Evolutionary conservation across 805 yeast genomes (phyloP).

Genomic region (Ogataea angusta): DNA sequence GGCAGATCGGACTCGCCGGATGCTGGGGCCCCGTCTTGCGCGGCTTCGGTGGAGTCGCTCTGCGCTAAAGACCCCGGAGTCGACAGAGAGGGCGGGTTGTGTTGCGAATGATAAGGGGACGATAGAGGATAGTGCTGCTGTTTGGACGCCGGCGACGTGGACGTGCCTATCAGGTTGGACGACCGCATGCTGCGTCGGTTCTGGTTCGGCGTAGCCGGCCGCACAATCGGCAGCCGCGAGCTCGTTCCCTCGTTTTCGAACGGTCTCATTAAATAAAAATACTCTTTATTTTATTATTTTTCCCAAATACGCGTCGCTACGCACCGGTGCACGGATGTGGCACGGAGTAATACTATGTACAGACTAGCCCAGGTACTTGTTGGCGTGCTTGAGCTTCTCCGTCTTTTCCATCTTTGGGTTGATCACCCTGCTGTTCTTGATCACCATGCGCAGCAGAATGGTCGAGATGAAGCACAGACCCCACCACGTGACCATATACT

Average conservation of each 20-base stretch:
- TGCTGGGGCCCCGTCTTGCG: background rate
- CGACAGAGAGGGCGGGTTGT: slow-evolving; percentile 14
- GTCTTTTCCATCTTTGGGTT: slow-evolving; percentile 45
- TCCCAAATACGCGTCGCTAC: background rate
- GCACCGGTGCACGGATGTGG: slow-evolving; percentile 6
- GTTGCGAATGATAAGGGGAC: slow-evolving; percentile 19
- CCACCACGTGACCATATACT: slow-evolving; percentile 93
- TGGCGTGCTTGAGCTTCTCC: slow-evolving; percentile 51
- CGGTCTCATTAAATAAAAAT: slow-evolving; percentile 1
- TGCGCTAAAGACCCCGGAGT: slow-evolving; percentile 14
- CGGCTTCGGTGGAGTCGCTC: slow-evolving; percentile 5
- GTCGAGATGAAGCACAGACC: slow-evolving; percentile 76
- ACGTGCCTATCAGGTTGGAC: slow-evolving; percentile 16
- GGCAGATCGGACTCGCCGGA: slow-evolving; percentile 19
- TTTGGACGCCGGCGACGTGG: slow-evolving; percentile 16
- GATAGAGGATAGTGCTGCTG: slow-evolving; percentile 21
- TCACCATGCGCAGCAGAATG: slow-evolving; percentile 54
- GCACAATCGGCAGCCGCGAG: slow-evolving; percentile 19
- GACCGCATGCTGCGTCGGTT: slow-evolving; percentile 13
- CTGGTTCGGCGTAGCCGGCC: slow-evolving; percentile 22
- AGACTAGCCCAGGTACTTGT: slow-evolving; percentile 35
- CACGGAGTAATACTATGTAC: background rate
- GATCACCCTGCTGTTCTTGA: slow-evolving; percentile 40
- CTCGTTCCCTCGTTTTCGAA: slow-evolving; percentile 2
- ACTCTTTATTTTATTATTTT: background rate